Evolutionary conservation across 352 stramenopile genomes (phyloP), one percentile per base, ranked within the genome.

Genomic region (Phytophthora quininea): DNA sequence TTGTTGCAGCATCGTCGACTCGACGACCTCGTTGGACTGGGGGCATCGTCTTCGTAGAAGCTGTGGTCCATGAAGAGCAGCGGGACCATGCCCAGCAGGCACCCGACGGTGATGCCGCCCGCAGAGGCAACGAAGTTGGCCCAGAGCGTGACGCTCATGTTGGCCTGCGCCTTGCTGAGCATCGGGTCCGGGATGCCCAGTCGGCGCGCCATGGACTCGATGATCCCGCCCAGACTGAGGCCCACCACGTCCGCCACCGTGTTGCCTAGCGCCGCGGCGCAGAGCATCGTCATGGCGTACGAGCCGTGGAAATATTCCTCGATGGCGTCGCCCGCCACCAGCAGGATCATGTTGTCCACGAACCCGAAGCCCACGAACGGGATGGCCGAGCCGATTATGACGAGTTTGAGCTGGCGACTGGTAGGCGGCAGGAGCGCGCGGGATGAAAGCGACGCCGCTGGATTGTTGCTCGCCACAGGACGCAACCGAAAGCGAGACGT

Each of bases 201-300:
- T 40, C 80, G 80, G 3, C 86, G 79, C 56, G 89, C 87, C 52
- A 93, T 84, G 37, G 72, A 79, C 63, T 96, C 89, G 55, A 99
- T 97, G 19, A 97, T 76, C 27, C 95, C 95, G 46, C 95, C 96
- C 11, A 98, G 80, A 64, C 91, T 97, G 35, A 99, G 86, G 6
- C 96, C 96, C 3, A 93, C 84, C 15, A 99, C 81, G 76, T 99
- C 96, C 27, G 83, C 90, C 35, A 99, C 87, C 29, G 97, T 97
- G 74, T 99, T 99, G 15, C 96, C 93, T 53, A 99, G 79, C 10
- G 95, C 96, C 2, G 96, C 96, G 15, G 96, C 96, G 49, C 91
- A 98, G 52, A 99, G 87, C 62, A 98, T 98, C 32, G 93, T 98
- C 73, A 99, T 97, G 48, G 94, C 95, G 61, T 98, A 89, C 30